Conservation (phyloP, 805 yeast genomes). For the Kluyveromyces siamensis region DNA sequence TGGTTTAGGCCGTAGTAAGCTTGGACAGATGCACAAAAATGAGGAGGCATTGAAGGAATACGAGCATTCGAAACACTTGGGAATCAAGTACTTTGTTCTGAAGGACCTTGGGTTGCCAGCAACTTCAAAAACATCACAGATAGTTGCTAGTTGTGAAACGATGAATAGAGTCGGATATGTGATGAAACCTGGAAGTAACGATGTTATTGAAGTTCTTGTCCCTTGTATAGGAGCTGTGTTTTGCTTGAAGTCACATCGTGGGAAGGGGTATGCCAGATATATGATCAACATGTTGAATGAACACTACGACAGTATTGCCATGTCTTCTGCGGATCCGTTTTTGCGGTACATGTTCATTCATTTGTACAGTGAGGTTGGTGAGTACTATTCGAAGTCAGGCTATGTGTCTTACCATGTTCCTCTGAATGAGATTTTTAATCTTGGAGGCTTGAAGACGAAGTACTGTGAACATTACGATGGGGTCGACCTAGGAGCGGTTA, state of each 20-base stretch:
- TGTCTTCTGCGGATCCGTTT: slow-evolving; percentile 17
- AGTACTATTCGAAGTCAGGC: slow-evolving; percentile 57
- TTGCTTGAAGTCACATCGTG: slow-evolving; percentile 40
- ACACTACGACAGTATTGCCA: slow-evolving; percentile 24
- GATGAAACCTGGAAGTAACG: slow-evolving; percentile 18
- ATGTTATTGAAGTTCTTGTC: slow-evolving; percentile 24
- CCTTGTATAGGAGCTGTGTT: slow-evolving; percentile 52
- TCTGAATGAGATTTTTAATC: slow-evolving; percentile 23
- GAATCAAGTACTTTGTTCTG: slow-evolving; percentile 30
- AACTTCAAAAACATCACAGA: slow-evolving; percentile 22
- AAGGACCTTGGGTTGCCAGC: slow-evolving; percentile 19
- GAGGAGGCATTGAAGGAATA: slow-evolving; percentile 11
- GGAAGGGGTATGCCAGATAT: slow-evolving; percentile 44
- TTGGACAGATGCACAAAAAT: slow-evolving; percentile 14
- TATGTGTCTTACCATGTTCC: slow-evolving; percentile 37
- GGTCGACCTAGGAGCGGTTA: slow-evolving; percentile 8
- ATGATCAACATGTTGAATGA: slow-evolving; percentile 36
- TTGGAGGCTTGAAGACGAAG: slow-evolving; percentile 13
- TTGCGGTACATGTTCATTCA: slow-evolving; percentile 29
- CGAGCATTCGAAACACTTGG: slow-evolving; percentile 19
- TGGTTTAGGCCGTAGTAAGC: slow-evolving; percentile 22
- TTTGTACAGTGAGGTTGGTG: slow-evolving; percentile 69
- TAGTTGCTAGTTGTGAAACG: slow-evolving; percentile 36
- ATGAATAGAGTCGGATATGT: slow-evolving; percentile 31
- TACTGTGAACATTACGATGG: slow-evolving; percentile 8